A percentile compares a stretch with the other conserved stretches of the same genome.
phyloP scores from a whole-genome alignment of 2,329 filamentous ascomycete genomes.

The Rosellinia necatrix region DNA sequence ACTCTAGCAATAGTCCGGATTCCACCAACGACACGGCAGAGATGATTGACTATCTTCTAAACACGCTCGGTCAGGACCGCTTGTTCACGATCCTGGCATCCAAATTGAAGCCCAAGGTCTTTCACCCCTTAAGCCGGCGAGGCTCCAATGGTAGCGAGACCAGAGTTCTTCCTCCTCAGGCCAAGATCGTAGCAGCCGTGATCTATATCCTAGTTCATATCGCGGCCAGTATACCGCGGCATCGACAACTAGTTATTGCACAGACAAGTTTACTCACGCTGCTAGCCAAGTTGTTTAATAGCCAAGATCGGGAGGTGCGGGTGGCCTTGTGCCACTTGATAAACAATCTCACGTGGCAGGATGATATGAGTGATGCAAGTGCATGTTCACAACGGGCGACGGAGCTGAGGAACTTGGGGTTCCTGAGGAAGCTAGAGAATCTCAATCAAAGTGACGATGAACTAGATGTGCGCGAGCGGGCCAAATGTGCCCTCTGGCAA shows the following conservation, averaged over 20 bases:
- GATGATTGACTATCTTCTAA: constrained; percentile 87
- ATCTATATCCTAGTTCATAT: constrained; percentile 87
- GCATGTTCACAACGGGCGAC: constrained; percentile 69
- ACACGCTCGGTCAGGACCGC: constrained; percentile 72
- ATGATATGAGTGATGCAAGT: constrained; percentile 70
- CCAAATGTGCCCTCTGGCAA: constrained; percentile 78
- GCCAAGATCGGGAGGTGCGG: constrained; percentile 74
- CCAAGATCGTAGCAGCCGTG: constrained; percentile 76
- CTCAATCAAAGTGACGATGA: constrained; percentile 71
- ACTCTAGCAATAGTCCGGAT: constrained; percentile 55
- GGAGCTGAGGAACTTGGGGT: constrained; percentile 73
- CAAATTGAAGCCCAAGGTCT: constrained; percentile 70
- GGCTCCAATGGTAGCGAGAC: constrained; percentile 44
- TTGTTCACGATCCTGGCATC: constrained; percentile 81
- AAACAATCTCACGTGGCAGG: constrained; percentile 83
- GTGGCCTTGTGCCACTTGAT: constrained; percentile 81
- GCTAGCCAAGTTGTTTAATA: constrained; percentile 73
- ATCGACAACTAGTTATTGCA: constrained; percentile 76
- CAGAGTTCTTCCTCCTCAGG: constrained; percentile 59
- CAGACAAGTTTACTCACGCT: constrained; percentile 77
- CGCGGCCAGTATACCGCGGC: constrained; percentile 77
- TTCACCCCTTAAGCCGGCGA: constrained; percentile 58
- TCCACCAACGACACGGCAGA: constrained; percentile 58
- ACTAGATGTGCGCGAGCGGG: constrained; percentile 81
- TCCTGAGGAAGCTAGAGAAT: constrained; percentile 66